Conservation (phyloP, 2,329 filamentous ascomycete genomes). For the Ophiostoma sp. region DNA sequence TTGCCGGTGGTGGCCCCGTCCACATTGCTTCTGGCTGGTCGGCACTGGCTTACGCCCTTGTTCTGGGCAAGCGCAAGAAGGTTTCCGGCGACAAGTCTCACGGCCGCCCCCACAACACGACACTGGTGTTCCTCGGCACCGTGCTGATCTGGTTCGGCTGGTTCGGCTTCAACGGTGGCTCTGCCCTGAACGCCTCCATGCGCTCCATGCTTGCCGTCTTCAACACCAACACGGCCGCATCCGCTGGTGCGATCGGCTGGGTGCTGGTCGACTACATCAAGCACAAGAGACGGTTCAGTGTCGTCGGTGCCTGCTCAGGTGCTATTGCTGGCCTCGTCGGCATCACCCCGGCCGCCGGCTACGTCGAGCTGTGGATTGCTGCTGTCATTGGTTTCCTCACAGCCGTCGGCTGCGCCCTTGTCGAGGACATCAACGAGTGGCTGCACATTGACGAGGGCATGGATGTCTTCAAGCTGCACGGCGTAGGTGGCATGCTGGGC, state of each 20-base stretch:
- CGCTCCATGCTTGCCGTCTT: conserved; percentile 85
- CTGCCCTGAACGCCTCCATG: conserved; percentile 73
- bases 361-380: conserved; percentile 61
- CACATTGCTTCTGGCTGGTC: conserved; percentile 68
- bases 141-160: conserved; percentile 85
- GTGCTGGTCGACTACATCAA: conserved; percentile 75
- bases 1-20: conserved; percentile 69
- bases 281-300: conserved; percentile 89
- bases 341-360: conserved; percentile 78
- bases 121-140: conserved; percentile 66
- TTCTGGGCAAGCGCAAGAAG: conserved; percentile 60
- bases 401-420: conserved; percentile 71
- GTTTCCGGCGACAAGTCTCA: conserved; percentile 50
- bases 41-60: conserved; percentile 66
- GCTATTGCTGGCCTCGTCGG: conserved; percentile 81
- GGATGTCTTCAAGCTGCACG: conserved; percentile 89
- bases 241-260: conserved; percentile 76
- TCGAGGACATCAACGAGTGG: conserved; percentile 72
- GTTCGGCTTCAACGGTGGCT: conserved; percentile 93
- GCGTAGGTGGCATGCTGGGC: conserved; percentile 73
- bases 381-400: conserved; percentile 54
- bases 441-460: conserved; percentile 80
- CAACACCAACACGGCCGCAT: conserved; percentile 82
- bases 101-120: conserved; percentile 66
- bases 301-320: conserved; percentile 89